These are phyloP conservation scores for Ophiostoma australiae DNA, from an alignment of 2,329 filamentous ascomycete species.

Conservation along the genomic window DNA sequence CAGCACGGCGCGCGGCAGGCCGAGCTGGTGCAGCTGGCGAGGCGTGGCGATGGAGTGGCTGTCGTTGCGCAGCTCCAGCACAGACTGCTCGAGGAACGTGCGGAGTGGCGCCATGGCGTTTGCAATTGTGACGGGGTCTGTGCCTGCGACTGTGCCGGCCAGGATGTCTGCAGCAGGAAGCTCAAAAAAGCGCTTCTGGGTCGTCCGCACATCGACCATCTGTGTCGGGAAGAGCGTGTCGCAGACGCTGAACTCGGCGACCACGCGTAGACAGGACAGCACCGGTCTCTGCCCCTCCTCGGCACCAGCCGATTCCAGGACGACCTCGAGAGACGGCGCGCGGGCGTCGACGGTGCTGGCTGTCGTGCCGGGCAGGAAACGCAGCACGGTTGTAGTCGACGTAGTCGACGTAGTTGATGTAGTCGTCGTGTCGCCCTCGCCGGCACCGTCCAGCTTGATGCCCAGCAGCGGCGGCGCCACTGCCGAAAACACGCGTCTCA, in stretches of 20 bases:
- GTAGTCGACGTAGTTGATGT: conserved; percentile 10
- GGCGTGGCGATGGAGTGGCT: conserved; percentile 50
- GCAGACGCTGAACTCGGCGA: conserved; percentile 37
- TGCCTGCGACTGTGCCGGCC: background rate
- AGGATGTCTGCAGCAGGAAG: conserved; percentile 30
- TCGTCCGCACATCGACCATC: conserved; percentile 47
- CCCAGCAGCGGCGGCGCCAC: conserved; percentile 45
- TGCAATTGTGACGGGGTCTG: conserved; percentile 19
- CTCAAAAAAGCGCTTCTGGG: conserved; percentile 36
- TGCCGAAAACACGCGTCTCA: conserved; percentile 42
- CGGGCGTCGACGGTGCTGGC: conserved; percentile 12
- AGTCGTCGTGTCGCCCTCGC: background rate
- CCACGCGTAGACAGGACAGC: conserved; percentile 28
- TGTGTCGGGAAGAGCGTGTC: conserved; percentile 46
- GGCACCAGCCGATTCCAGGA: conserved; percentile 27
- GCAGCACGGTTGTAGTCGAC: conserved; percentile 40
- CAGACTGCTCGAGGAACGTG: conserved; percentile 42
- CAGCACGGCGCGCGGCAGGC: conserved; percentile 30
- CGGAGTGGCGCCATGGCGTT: conserved; percentile 33
- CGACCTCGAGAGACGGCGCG: conserved; percentile 37
- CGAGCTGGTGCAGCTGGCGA: conserved; percentile 29
- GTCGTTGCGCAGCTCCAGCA: conserved; percentile 43
- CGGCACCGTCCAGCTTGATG: conserved; percentile 38
- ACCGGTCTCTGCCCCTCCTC: background rate
- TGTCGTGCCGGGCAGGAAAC: conserved; percentile 41